A percentile compares a stretch with the other conserved stretches of the same genome.
phyloP scores from a whole-genome alignment of 495 filamentous ascomycete species.

The Trichoderma parareesei region DNA sequence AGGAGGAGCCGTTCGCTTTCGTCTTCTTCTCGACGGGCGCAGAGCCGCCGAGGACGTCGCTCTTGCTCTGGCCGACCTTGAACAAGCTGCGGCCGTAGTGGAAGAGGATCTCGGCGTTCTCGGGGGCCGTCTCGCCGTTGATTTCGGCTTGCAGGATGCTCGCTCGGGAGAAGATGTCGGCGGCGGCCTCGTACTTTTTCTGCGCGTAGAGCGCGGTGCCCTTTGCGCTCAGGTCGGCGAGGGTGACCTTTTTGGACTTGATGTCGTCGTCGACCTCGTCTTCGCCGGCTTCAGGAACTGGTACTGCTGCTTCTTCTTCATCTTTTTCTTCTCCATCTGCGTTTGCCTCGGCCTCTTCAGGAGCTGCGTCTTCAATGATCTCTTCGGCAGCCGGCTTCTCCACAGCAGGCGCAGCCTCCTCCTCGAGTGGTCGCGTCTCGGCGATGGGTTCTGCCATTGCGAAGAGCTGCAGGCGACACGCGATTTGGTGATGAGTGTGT shows the following conservation, averaged over 20 bases:
- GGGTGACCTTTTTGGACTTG: slow-evolving; percentile 36
- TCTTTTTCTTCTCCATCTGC: background rate
- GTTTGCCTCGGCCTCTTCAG: background rate
- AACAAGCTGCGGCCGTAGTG: slow-evolving; percentile 88
- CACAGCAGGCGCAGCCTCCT: background rate
- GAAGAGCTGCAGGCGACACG: background rate
- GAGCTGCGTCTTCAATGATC: background rate
- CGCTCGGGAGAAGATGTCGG: slow-evolving; percentile 81
- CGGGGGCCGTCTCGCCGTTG: slow-evolving; percentile 81
- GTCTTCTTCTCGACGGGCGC: slow-evolving; percentile 50
- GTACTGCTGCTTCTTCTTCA: background rate
- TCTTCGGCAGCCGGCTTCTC: background rate
- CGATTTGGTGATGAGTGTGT: background rate
- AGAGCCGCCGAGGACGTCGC: slow-evolving; percentile 83
- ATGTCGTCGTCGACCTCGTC: slow-evolving; percentile 11
- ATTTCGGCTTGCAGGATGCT: slow-evolving; percentile 83
- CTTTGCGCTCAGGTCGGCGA: slow-evolving; percentile 49
- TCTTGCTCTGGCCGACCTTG: slow-evolving; percentile 86
- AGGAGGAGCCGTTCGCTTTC: slow-evolving; percentile 20
- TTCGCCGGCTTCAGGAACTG: background rate
- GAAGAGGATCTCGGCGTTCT: slow-evolving; percentile 89
- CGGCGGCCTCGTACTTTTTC: slow-evolving; percentile 76
- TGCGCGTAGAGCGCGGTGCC: slow-evolving; percentile 59
- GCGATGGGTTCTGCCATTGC: background rate
- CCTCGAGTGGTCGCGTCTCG: slow-evolving; percentile 3